Base-by-base conservation (phyloP, 129 eudicot species). In the Gnaphalium uliginosum region DNA sequence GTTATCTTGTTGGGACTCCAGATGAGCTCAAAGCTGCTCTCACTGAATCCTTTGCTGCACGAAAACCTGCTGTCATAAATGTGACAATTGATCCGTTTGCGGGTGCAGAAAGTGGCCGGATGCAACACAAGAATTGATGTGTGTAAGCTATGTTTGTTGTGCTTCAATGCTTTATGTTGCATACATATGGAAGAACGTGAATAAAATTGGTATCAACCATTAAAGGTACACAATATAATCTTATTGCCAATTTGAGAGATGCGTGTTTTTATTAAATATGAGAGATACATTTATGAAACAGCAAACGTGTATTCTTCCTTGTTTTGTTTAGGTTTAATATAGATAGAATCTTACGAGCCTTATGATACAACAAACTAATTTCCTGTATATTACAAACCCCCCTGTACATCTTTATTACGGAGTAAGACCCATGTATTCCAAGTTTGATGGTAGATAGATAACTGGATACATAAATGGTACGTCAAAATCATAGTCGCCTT, bases 81-180 rank as follows among this genome's bases (percentile, higher is more conserved):
- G 97, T 95, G 57, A 91, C 88, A 0, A 86, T 95, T 30, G 99
- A 95, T 84, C 99, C 97, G 11, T 91, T 69, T 80, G 99, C 99
- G 22, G 99, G 99, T 41, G 84, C 99, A 8, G 99, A 95, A 84
- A 95, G 99, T 77, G 99, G 99, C 62, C 82, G 97, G 72, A 18
- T 95, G 92, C 96, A 95, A 84, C 99, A 91, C 88, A 95, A 91
- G 70, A 95, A 95, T 83, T 95, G 82, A 91, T 83, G 81, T 80
- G 43, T 17, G 82, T 46, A 32, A 43, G 51, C 69, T 71, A 63
- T 48, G 60, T 64, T 24, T 51, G 63, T 54, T 51, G 63, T 43
- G 6, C 4, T 29, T 29, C 32, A 59, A n/a, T 35, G 3, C 26
- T 21, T 58, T 61, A 59, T 69, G 41, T 39, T 17, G 24, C 35